Conservation (phyloP, 768 basidiomycete genomes). For the Russula compacta region DNA sequence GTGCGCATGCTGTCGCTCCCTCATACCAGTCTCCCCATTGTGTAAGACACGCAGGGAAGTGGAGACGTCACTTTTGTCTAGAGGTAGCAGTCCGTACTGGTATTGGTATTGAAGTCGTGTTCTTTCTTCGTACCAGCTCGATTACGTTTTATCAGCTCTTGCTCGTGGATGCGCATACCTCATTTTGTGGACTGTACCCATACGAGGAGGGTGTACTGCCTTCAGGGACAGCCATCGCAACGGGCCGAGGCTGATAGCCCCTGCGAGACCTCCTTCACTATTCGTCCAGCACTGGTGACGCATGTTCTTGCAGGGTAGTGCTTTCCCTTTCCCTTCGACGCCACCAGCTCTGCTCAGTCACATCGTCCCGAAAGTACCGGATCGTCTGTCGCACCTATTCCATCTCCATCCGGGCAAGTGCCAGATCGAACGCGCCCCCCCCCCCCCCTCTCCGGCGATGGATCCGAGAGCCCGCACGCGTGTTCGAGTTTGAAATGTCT, state of each 20-base stretch:
- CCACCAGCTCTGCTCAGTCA: background rate
- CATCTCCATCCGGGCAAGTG: background rate
- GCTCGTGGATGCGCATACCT: background rate
- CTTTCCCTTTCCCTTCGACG: background rate
- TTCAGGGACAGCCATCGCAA: background rate
- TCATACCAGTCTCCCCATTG: background rate
- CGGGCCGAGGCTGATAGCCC: background rate
- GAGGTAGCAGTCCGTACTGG: background rate
- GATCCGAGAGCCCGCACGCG: background rate
- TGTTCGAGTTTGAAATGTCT: background rate
- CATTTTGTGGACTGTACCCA: background rate
- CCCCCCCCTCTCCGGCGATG: background rate
- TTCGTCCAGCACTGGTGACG: background rate
- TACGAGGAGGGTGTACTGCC: background rate
- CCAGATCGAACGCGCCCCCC: background rate
- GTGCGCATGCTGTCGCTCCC: background rate
- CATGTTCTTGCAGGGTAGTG: background rate
- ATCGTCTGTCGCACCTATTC: slow-evolving; percentile 1
- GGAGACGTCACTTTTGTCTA: background rate
- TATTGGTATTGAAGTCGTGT: background rate
- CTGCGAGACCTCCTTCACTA: background rate
- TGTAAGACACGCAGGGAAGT: background rate
- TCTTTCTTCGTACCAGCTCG: background rate
- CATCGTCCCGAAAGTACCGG: slow-evolving; percentile 3
- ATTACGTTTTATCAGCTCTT: background rate